Evolutionary conservation across 768 basidiomycete genomes (phyloP).

Genomic region (Pisolithus sp.): DNA sequence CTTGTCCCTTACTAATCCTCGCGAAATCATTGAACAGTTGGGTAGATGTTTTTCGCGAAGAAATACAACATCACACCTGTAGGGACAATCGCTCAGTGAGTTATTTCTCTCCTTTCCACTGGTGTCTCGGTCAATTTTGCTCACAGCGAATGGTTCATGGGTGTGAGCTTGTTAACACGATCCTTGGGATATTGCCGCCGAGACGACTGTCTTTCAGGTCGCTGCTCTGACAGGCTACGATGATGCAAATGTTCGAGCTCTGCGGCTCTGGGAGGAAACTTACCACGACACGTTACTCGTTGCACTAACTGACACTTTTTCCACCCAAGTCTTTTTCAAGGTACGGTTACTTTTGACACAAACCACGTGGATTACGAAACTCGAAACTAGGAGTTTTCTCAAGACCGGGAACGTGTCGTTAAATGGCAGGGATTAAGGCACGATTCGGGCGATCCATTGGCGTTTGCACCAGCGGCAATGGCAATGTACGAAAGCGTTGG

Average conservation of each 20-base stretch:
- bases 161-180: conserved; percentile 36
- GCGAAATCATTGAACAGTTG: conserved; percentile 1
- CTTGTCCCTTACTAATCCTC: conserved; percentile 6
- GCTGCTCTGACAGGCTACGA: conserved; percentile 83
- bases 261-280: conserved; percentile 83
- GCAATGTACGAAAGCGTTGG: conserved; percentile 65
- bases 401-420: conserved; percentile 51
- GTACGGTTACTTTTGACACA: conserved; percentile 29
- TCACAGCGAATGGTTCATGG: conserved; percentile 86
- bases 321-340: conserved; percentile 78
- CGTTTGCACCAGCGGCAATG: conserved; percentile 71
- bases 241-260: conserved; percentile 60
- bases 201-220: conserved; percentile 38
- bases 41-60: conserved; percentile 77
- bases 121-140: conserved; percentile 4
- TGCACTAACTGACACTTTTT: conserved; percentile 94
- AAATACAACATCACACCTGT: conserved; percentile 60
- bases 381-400: conserved; percentile 46
- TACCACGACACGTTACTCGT: conserved; percentile 53
- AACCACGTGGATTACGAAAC: not conserved
- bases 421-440: conserved; percentile 85
- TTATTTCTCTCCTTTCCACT: conserved; percentile 9
- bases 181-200: not conserved
- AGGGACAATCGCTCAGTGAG: conserved; percentile 86
- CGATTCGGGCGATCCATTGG: conserved; percentile 87